phyloP scores from a whole-genome alignment of 306 rosid genomes.

The Acacia crassicarpa region DNA sequence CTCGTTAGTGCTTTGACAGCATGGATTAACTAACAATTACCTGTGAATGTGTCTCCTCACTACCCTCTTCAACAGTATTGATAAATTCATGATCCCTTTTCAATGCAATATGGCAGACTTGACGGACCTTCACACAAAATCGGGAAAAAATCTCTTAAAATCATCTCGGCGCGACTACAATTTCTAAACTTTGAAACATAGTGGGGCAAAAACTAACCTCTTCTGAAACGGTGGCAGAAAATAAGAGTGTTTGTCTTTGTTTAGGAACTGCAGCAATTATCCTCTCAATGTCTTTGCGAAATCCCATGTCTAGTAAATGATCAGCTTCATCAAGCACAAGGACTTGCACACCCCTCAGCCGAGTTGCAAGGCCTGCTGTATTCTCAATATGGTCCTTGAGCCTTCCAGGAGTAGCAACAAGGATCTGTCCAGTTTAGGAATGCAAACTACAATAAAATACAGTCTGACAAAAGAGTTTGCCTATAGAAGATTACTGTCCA shows the following conservation, averaged over 20 bases:
- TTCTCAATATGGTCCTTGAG: constrained; percentile 91
- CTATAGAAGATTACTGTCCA: not conserved
- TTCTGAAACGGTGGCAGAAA: constrained; percentile 94
- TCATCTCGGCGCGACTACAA: not conserved
- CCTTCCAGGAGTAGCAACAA: constrained; percentile 99
- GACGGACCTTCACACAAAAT: constrained; percentile 70
- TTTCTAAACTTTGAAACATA: constrained; percentile 8
- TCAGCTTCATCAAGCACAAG: constrained; percentile 98
- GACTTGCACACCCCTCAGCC: constrained; percentile 92
- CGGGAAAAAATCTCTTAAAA: constrained; percentile 6
- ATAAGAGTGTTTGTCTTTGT: constrained; percentile 87
- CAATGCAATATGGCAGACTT: constrained; percentile 87
- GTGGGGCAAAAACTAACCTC: constrained; percentile 48
- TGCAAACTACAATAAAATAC: constrained; percentile 19
- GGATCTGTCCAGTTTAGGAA: constrained; percentile 64
- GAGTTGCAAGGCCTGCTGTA: constrained; percentile 89
- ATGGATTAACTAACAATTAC: constrained; percentile 35
- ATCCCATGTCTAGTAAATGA: constrained; percentile 97
- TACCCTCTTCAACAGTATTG: constrained; percentile 81
- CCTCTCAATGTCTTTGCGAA: constrained; percentile 88
- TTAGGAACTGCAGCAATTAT: constrained; percentile 86
- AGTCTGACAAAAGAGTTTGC: constrained; percentile 9
- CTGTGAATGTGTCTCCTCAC: constrained; percentile 92
- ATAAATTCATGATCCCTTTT: constrained; percentile 88
- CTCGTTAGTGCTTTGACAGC: not conserved